Evolutionary conservation across 2,329 filamentous ascomycete species (phyloP).

Genomic region (Aureobasidium sp.): DNA sequence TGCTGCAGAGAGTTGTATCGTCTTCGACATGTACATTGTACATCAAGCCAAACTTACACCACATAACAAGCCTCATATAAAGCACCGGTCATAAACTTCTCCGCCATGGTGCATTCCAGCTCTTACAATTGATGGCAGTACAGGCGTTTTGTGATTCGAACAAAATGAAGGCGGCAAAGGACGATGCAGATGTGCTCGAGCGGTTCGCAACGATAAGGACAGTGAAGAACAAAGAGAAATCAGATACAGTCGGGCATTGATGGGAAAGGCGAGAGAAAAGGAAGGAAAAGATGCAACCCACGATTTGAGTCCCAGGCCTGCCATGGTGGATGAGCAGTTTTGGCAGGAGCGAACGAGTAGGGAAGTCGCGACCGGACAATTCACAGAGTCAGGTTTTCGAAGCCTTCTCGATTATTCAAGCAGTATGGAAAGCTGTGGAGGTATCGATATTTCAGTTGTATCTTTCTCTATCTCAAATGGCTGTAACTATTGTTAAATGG

Average conservation of each 20-base stretch:
- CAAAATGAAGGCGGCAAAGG: neutral
- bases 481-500: neutral
- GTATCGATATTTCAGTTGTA: neutral
- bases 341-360: conserved; percentile 3
- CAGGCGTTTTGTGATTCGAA: neutral
- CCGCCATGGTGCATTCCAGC: neutral
- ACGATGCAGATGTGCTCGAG: neutral
- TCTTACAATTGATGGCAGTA: neutral
- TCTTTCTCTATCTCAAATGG: neutral
- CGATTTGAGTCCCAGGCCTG: conserved; percentile 18
- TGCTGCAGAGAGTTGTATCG: neutral
- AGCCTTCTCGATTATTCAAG: neutral
- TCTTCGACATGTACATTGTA: neutral
- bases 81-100: conserved; percentile 12
- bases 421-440: neutral
- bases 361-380: conserved; percentile 11
- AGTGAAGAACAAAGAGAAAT: neutral
- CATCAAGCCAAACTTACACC: conserved; percentile 9
- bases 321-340: conserved; percentile 9
- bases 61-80: conserved; percentile 14
- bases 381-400: neutral
- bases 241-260: neutral
- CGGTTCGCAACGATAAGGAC: neutral
- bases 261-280: neutral
- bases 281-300: conserved; percentile 1